phyloP scores from a whole-genome alignment of 1,284 basidiomycete species.

The Hymenochaete sp. region DNA sequence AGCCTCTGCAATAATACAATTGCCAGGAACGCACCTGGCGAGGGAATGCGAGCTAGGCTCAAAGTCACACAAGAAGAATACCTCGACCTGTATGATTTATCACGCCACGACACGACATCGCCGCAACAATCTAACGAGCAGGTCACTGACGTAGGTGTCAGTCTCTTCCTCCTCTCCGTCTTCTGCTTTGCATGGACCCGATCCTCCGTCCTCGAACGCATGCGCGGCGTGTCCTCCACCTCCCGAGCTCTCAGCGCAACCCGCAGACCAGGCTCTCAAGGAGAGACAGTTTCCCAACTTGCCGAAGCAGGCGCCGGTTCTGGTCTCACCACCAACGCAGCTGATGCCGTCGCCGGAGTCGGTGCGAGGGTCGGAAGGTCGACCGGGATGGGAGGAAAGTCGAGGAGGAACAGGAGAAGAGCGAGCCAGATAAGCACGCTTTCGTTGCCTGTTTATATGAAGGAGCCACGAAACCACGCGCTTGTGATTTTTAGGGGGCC shows the following conservation, averaged over 20 bases:
- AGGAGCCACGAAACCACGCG: slow-evolving; percentile 71
- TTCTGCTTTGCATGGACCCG: slow-evolving; percentile 16
- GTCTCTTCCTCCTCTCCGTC: slow-evolving; percentile 6
- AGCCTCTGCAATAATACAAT: no score
- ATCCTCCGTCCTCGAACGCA: slow-evolving; percentile 5
- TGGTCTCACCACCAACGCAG: neutral
- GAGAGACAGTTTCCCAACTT: slow-evolving; percentile 14
- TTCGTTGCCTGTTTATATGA: slow-evolving; percentile 65
- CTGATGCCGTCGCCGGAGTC: no score
- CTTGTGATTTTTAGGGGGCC: slow-evolving; percentile 51
- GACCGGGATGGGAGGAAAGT: no score
- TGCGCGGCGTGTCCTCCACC: slow-evolving; percentile 6
- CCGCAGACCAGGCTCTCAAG: no score
- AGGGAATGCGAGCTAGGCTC: no score
- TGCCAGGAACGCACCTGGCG: no score
- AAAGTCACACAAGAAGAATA: no score
- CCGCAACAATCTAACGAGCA: no score
- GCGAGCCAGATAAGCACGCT: slow-evolving; percentile 63
- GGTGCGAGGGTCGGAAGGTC: no score
- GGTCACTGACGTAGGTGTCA: slow-evolving; percentile 12
- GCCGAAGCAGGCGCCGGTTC: neutral
- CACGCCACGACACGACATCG: no score
- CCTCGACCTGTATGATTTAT: no score
- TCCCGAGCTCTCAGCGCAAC: no score
- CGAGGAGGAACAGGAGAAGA: slow-evolving; percentile 44